Conservation (phyloP, 495 filamentous ascomycete species). For the Hypoxylon lenormandii region DNA sequence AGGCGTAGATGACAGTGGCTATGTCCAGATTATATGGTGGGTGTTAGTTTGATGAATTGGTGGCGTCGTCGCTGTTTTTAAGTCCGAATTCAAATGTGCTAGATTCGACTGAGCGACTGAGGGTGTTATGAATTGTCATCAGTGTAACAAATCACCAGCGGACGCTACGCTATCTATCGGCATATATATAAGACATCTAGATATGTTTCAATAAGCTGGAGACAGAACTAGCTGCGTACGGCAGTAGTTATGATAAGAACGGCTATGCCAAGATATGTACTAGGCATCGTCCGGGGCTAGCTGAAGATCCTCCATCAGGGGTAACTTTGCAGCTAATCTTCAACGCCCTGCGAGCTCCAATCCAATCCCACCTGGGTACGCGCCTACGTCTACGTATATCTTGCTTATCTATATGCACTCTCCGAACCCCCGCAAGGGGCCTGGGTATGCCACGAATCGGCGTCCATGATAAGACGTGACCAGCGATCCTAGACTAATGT, state of each 20-base stretch:
- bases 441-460: slow-evolving; percentile 1
- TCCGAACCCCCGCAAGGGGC: slow-evolving; percentile 42
- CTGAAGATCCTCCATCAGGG: slow-evolving; percentile 31
- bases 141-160: slow-evolving; percentile 13
- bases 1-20: background rate
- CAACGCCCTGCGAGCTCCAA: slow-evolving; percentile 15
- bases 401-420: slow-evolving; percentile 37
- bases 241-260: slow-evolving; percentile 23
- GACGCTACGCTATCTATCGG: slow-evolving; percentile 28
- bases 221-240: slow-evolving; percentile 16
- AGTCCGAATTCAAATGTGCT: background rate
- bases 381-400: background rate
- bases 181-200: background rate
- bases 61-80: background rate
- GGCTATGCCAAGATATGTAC: slow-evolving; percentile 23
- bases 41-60: no score
- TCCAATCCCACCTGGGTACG: background rate
- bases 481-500: background rate
- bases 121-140: slow-evolving; percentile 33
- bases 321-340: slow-evolving; percentile 10
- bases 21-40: no score
- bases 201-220: slow-evolving; percentile 16
- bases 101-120: background rate
- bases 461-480: slow-evolving; percentile 1
- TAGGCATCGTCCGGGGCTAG: slow-evolving; percentile 8